Evolutionary conservation across 768 basidiomycete species (phyloP).

Genomic region (Agaricus sinodeliciosus): DNA sequence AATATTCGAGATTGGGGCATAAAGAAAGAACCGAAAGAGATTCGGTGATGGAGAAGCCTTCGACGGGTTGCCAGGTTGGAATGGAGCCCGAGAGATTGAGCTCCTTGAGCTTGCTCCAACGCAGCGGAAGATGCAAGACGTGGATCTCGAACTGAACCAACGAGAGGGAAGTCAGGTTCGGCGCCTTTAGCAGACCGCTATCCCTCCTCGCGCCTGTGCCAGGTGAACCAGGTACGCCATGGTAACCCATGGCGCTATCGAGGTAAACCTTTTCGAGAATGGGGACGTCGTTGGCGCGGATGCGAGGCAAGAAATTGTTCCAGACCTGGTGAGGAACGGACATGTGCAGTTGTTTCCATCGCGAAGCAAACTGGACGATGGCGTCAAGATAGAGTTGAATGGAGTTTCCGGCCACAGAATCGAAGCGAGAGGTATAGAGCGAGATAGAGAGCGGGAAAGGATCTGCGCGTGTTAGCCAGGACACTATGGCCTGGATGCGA

Average conservation of each 20-base stretch:
- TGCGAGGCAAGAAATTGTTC: slow-evolving; percentile 8
- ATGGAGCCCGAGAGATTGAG: slow-evolving; percentile 8
- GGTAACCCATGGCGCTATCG: slow-evolving; percentile 8
- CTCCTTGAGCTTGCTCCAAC: slow-evolving; percentile 6
- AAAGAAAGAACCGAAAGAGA: slow-evolving; percentile 4
- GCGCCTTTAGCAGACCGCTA: slow-evolving; percentile 7
- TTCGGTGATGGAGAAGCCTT: slow-evolving; percentile 8
- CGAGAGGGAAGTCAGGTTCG: slow-evolving; percentile 3
- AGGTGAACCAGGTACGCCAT: slow-evolving; percentile 6
- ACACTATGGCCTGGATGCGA: slow-evolving; percentile 2
- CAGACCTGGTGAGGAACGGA: slow-evolving; percentile 6
- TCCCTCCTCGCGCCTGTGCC: slow-evolving; percentile 2
- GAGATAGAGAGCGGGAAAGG: slow-evolving; percentile 12
- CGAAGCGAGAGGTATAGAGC: slow-evolving; percentile 4
- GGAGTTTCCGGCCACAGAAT: slow-evolving; percentile 5
- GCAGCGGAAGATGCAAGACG: slow-evolving; percentile 8
- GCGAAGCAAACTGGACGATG: not conserved
- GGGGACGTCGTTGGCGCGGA: slow-evolving; percentile 2
- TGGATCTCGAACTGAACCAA: slow-evolving; percentile 7
- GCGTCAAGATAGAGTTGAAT: slow-evolving; percentile 9
- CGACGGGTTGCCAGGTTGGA: slow-evolving; percentile 4
- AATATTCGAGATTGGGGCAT: slow-evolving; percentile 8
- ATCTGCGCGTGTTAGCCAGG: slow-evolving; percentile 11
- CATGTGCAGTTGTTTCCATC: slow-evolving; percentile 12
- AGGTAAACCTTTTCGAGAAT: slow-evolving; percentile 9